Evolutionary conservation across 2,329 filamentous ascomycete genomes (phyloP), one percentile per base, ranked within the genome.

Genomic region (Magnaporthiopsis rhizophila): DNA sequence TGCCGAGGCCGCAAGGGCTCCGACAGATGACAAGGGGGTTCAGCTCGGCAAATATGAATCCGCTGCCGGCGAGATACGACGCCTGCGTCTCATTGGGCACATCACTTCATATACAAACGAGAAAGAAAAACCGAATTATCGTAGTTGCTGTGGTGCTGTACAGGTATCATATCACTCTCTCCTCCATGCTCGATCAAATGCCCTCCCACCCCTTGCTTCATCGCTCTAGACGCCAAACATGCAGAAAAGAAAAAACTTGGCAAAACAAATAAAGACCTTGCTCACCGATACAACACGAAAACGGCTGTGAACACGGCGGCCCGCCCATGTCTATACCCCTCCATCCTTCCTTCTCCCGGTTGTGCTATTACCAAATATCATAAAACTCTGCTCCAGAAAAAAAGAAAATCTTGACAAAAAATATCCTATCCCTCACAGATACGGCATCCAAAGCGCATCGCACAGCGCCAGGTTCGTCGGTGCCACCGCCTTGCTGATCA

Each of bases 381-480:
- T 45, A 62, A 45, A 7, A 30, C 15, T 32, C 36, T 21, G 4
- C 62, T 53, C 50, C 30, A 21, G 18, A 59, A 64, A 65, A 61
- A 63, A 30, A 7, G 30, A 63, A 66, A 62, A 50, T 34, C 18
- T 34, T 34, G 8, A 12, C 11, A 30, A 7, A 30, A 30, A 30
- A 3, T 32, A n/a, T 15, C 57, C 13, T 24, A 18, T 9, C n/a
- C 56, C 36, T 45, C 81, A 98, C 73, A 98, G 79, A 80, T 96
- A 99, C 30, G 92, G 89, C 94, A 98, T 98, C 92, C 95, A 99
- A 70, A 99, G 79, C 65, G 93, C 88, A 81, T 99, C 95, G 72
- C 90, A 93, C 76, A 91, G 86, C 59, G 90, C 89, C 76, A 99
- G 76, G 74, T 95, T 92, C 79, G 91, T 87, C 1, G 95, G 95